Percentiles rank a stretch among this genome's conserved stretches.
phyloP scores from a whole-genome alignment of 345 rosid genomes.

The Eucalyptus urophylla region DNA sequence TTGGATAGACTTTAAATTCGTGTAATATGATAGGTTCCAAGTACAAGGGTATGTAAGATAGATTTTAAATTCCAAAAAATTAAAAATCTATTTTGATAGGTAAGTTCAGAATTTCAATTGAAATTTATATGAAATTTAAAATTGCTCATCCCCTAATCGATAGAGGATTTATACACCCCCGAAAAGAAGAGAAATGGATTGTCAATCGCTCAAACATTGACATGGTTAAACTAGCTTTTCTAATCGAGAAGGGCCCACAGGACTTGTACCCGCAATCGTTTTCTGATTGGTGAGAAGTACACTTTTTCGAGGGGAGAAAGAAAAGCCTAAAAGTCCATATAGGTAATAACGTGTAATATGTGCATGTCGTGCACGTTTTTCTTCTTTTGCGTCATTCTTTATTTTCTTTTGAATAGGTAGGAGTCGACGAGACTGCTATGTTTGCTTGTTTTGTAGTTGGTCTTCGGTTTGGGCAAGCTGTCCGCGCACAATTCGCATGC shows the following conservation, averaged over 20 bases:
- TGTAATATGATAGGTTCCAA: rapidly evolving
- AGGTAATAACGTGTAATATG: rapidly evolving
- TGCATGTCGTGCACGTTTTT: neutral
- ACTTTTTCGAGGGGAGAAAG: no score
- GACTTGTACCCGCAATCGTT: neutral
- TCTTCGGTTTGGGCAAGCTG: neutral
- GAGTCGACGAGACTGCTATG: neutral
- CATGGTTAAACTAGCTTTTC: neutral
- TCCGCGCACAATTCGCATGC: neutral
- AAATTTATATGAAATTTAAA: no score
- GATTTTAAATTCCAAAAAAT: no score
- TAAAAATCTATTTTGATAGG: rapidly evolving
- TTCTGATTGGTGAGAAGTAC: neutral
- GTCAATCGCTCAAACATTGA: rapidly evolving
- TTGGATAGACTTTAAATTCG: rapidly evolving
- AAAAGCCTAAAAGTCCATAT: neutral
- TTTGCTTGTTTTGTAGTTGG: neutral
- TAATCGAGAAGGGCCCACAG: neutral
- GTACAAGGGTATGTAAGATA: rapidly evolving
- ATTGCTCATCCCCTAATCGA: no score
- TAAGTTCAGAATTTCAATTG: rapidly evolving
- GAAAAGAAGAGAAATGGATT: neutral
- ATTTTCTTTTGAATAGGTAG: neutral
- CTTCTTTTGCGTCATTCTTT: neutral
- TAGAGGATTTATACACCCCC: no score